phyloP scores from a whole-genome alignment of 768 basidiomycete species.

The Panellus pusillus region DNA sequence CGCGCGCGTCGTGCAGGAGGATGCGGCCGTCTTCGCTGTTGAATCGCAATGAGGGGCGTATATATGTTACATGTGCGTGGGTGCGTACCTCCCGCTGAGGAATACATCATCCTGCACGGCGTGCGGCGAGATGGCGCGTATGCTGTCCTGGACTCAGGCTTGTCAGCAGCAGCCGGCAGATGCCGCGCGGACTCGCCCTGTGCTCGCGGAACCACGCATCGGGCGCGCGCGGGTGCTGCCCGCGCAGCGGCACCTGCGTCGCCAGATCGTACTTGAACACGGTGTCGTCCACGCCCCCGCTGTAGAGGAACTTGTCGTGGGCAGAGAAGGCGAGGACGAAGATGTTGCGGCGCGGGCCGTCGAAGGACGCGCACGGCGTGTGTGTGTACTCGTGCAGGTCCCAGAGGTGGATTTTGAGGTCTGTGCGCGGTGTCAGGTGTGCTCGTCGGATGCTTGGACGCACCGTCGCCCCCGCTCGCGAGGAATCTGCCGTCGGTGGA shows the following conservation, averaged over 20 bases:
- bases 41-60: no score
- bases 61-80: constrained; percentile 3
- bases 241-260: constrained; percentile 29
- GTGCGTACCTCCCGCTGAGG: constrained; percentile 62
- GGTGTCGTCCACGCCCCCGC: constrained; percentile 54
- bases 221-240: constrained; percentile 16
- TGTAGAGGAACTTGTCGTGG: constrained; percentile 58
- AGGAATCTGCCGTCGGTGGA: constrained; percentile 60
- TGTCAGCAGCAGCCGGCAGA: constrained; percentile 19
- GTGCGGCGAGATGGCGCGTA: constrained; percentile 66
- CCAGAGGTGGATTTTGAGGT: constrained; percentile 59
- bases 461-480: constrained; percentile 72
- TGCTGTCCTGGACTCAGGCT: constrained; percentile 48
- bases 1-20: constrained; percentile 60
- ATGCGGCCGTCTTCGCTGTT: constrained; percentile 72
- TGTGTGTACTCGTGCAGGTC: constrained; percentile 60
- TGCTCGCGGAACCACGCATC: constrained; percentile 32
- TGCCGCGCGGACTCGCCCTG: constrained; percentile 25
- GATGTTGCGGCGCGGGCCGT: constrained; percentile 59
- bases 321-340: constrained; percentile 73
- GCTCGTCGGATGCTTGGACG: no score
- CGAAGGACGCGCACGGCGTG: constrained; percentile 40
- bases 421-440: no score
- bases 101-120: constrained; percentile 68
- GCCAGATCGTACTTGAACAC: constrained; percentile 57